Evolutionary conservation across 441 rosid genomes (phyloP), one percentile per base, ranked within the genome.

Genomic region (Populus hybrid): DNA sequence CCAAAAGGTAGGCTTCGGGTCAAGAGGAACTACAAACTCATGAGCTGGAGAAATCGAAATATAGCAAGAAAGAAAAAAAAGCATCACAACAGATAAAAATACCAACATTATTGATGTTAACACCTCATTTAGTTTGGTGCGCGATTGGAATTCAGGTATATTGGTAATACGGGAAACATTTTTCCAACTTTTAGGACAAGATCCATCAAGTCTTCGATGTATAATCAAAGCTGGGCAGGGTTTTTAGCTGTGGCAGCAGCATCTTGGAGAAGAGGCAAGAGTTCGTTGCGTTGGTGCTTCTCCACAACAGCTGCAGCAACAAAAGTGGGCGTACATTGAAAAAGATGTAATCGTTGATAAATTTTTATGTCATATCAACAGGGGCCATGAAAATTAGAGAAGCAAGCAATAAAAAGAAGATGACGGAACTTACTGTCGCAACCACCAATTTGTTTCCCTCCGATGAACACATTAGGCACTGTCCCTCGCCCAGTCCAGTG

Each of bases 381-480:
- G n/a, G 23, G 28, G 18, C 18, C 63, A 50, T 12, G 14, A 21
- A 9, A 57, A 21, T 69, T 34, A 34, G 11, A 38, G 69, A 26
- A 32, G 21, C 21, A 24, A 42, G 32, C 24, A 65, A 35, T 10
- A 57, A 40, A 24, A 5, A 80, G 11, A 72, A 24, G 7, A 38
- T 16, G 8, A 26, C 0, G 16, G 54, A 65, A 10, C 87, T 85
- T 85, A 89, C 94, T 28, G 70, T 92, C 97, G 74, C 92, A 92
- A 70, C 97, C 97, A 76, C 93, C 97, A 10, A 90, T 84, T 64
- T 91, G 91, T 77, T 85, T 86, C 1, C 86, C 95, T 79, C 86
- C 89, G 36, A 88, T 88, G 85, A 93, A 91, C 72, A 93, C 92
- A 70, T 82, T 93, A 50, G 96, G 95, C 24, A 93, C 91, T 7